Evolutionary conservation across 2,329 filamentous ascomycete genomes (phyloP).

Genomic region (Arthrobotrys entomopaga): DNA sequence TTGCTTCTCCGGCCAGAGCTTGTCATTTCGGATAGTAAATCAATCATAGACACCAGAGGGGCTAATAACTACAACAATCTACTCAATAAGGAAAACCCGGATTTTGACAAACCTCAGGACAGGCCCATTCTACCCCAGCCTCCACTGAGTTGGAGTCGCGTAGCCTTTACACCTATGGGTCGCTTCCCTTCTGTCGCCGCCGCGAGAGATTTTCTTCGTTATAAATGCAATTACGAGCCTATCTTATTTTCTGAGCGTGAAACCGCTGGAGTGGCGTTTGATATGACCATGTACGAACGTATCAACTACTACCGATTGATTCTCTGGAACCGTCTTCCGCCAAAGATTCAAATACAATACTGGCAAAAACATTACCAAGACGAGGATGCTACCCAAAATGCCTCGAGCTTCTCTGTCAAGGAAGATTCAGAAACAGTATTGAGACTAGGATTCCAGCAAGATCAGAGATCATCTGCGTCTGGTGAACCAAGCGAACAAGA

Average conservation of each 20-base stretch:
- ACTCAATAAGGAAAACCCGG: not conserved
- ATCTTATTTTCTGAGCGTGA: constrained; percentile 17
- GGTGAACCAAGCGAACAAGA: constrained; percentile 10
- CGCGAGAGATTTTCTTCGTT: not conserved
- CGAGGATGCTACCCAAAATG: not conserved
- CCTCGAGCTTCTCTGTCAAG: constrained; percentile 14
- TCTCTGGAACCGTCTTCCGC: constrained; percentile 30
- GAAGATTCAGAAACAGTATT: constrained; percentile 19
- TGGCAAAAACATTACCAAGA: constrained; percentile 21
- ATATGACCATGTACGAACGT: constrained; percentile 39
- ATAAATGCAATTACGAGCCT: constrained; percentile 28
- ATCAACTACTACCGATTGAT: constrained; percentile 40
- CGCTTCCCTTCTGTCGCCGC: constrained; percentile 19
- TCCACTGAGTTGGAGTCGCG: constrained; percentile 30
- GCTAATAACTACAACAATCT: not conserved
- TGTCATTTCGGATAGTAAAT: constrained; percentile 3
- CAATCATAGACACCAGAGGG: constrained; percentile 10
- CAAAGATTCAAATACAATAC: constrained; percentile 1
- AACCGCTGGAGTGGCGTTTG: constrained; percentile 14
- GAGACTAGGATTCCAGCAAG: constrained; percentile 17
- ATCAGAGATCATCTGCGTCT: constrained; percentile 4
- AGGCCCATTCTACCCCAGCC: constrained; percentile 21
- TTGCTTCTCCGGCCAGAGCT: constrained; percentile 40
- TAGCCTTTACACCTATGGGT: constrained; percentile 19
- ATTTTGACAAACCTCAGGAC: not conserved